Conservation (phyloP, 768 basidiomycete species). For the Strobilomyces dryophilus region DNA sequence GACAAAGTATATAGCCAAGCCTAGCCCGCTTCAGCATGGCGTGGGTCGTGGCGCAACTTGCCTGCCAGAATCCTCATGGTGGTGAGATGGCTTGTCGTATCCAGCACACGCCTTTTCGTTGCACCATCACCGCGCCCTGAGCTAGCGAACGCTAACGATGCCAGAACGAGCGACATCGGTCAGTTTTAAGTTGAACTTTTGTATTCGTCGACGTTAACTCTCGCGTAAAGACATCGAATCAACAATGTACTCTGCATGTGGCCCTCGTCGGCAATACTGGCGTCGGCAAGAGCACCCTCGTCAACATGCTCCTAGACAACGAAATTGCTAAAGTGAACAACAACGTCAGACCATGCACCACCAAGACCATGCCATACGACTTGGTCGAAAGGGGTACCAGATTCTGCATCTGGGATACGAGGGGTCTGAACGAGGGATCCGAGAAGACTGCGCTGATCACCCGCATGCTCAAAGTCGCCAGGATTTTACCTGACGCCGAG, state of each 20-base stretch:
- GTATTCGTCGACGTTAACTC: background rate
- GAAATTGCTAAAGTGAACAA: constrained; percentile 13
- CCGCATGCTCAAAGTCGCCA: background rate
- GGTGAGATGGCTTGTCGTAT: background rate
- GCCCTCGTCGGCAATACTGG: constrained; percentile 23
- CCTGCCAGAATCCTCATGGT: constrained; percentile 20
- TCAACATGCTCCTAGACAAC: constrained; percentile 21
- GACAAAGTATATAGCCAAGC: background rate
- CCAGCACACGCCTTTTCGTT: background rate
- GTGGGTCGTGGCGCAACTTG: constrained; percentile 10
- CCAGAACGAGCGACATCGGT: constrained; percentile 14
- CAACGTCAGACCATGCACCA: constrained; percentile 20
- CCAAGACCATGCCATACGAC: background rate
- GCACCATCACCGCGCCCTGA: background rate
- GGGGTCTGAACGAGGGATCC: constrained; percentile 21
- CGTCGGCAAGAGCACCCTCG: constrained; percentile 26
- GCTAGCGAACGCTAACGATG: background rate
- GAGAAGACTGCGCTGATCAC: background rate
- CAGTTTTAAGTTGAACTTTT: background rate
- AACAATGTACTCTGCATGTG: constrained; percentile 8
- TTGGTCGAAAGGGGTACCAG: constrained; percentile 2
- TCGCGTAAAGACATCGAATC: background rate
- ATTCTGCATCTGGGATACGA: constrained; percentile 24
- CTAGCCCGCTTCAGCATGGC: background rate
- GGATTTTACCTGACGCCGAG: constrained; percentile 14